A percentile compares a stretch with the other conserved stretches of the same genome.
Conservation (phyloP, 2,329 filamentous ascomycete genomes). For the Pseudofabraea citricarpa region DNA sequence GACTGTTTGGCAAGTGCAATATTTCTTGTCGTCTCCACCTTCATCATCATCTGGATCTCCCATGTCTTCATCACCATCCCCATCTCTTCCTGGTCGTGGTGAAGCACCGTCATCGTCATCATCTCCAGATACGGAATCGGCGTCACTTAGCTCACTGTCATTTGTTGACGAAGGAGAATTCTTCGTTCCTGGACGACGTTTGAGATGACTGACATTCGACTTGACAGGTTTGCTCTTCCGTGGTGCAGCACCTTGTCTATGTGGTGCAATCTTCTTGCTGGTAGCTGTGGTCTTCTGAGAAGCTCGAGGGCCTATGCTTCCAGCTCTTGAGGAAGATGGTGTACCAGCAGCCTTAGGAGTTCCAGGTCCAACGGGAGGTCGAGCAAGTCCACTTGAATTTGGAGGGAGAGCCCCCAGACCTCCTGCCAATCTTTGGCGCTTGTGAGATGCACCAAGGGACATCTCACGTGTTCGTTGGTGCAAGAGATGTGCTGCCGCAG, state of each 20-base stretch:
- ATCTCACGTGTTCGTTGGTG: slow-evolving; percentile 51
- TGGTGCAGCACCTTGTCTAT: slow-evolving; percentile 24
- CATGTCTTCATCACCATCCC: slow-evolving; percentile 47
- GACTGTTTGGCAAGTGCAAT: slow-evolving; percentile 78
- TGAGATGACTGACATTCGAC: slow-evolving; percentile 58
- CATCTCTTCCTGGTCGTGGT: slow-evolving; percentile 44
- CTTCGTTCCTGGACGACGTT: slow-evolving; percentile 43
- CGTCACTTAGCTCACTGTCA: slow-evolving; percentile 62
- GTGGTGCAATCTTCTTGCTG: slow-evolving; percentile 28
- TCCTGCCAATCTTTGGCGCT: slow-evolving; percentile 40
- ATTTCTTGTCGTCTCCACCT: slow-evolving; percentile 69
- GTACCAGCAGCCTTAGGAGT: slow-evolving; percentile 49
- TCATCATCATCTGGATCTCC: slow-evolving; percentile 60
- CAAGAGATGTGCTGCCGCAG: slow-evolving; percentile 55
- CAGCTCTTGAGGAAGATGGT: slow-evolving; percentile 37
- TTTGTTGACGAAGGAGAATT: slow-evolving; percentile 59
- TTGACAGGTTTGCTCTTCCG: slow-evolving; percentile 35
- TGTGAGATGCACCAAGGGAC: slow-evolving; percentile 55
- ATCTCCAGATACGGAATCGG: slow-evolving; percentile 49
- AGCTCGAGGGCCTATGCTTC: slow-evolving; percentile 55
- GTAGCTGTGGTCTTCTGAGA: slow-evolving; percentile 23
- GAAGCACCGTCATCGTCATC: slow-evolving; percentile 38
- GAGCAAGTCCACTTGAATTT: slow-evolving; percentile 53
- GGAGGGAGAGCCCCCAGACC: slow-evolving; percentile 40
- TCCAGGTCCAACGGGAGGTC: slow-evolving; percentile 58